Evolutionary conservation across 257 asterid species (phyloP).

Genomic region (Lantana camara): DNA sequence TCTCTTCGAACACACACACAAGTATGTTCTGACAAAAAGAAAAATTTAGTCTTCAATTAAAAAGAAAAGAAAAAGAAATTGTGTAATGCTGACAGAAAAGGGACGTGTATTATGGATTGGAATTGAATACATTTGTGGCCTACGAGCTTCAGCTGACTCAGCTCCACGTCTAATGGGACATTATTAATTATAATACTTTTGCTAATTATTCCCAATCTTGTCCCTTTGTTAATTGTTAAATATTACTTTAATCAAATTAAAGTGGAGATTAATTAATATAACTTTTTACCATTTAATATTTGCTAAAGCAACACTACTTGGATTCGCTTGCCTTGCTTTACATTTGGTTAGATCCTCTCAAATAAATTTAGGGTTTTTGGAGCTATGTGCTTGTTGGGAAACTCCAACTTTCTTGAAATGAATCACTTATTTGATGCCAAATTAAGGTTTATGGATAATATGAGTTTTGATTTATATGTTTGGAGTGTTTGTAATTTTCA

Average conservation of each 20-base stretch:
- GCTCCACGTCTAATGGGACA: slow-evolving; percentile 22
- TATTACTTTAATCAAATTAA: slow-evolving; percentile 7
- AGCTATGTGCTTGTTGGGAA: background rate
- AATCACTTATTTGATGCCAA: background rate
- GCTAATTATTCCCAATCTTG: background rate
- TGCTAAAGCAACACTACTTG: slow-evolving; percentile 11
- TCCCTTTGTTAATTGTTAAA: slow-evolving; percentile 16
- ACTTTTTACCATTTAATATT: slow-evolving; percentile 4
- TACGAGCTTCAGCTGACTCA: slow-evolving; percentile 31
- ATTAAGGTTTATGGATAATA: too few relatives aligned
- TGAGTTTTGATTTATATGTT: too few relatives aligned
- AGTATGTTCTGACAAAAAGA: too few relatives aligned
- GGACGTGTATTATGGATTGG: slow-evolving; percentile 12
- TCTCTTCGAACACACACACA: background rate
- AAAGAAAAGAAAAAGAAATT: background rate
- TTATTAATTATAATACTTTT: background rate
- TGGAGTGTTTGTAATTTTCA: too few relatives aligned
- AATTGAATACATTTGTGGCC: slow-evolving; percentile 23
- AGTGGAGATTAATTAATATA: slow-evolving; percentile 1
- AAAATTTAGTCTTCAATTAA: too few relatives aligned
- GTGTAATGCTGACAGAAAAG: background rate
- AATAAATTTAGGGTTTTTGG: background rate
- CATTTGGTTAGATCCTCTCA: background rate
- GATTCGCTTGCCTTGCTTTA: slow-evolving; percentile 21
- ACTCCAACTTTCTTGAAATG: background rate